phyloP scores from a whole-genome alignment of 352 stramenopile genomes.

The Elongisporangium anandrum region DNA sequence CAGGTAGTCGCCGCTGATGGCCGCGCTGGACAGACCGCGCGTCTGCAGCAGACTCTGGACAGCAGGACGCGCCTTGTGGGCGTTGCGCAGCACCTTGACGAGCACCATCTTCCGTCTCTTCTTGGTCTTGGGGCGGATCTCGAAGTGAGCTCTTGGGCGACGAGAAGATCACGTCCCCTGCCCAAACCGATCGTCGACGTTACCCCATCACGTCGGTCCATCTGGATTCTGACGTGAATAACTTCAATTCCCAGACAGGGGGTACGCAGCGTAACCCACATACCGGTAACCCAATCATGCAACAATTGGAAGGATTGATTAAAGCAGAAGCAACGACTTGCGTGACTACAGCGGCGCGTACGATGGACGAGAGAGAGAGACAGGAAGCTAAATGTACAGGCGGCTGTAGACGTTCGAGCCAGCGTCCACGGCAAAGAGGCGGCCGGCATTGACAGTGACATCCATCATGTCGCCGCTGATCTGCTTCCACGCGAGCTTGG shows the following conservation, averaged over 20 bases:
- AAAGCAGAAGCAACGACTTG: no score
- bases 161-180: neutral
- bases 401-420: neutral
- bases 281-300: no score
- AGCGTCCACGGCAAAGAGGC: neutral
- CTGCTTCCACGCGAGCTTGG: constrained; percentile 9
- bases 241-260: neutral
- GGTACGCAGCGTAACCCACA: neutral
- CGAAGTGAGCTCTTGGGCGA: neutral
- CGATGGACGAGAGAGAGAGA: no score
- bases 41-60: constrained; percentile 1
- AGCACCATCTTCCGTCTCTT: neutral
- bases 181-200: neutral
- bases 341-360: no score
- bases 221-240: neutral
- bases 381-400: neutral
- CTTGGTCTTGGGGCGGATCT: neutral
- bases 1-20: constrained; percentile 67
- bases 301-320: no score
- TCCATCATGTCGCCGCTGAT: constrained; percentile 4
- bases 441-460: neutral
- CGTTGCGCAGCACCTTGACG: constrained; percentile 3
- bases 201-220: neutral
- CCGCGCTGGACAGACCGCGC: constrained; percentile 20
- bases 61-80: neutral